These are phyloP conservation scores for Singerocomus inundabilis DNA, from an alignment of 1,284 basidiomycete species.

Conservation along the genomic window DNA sequence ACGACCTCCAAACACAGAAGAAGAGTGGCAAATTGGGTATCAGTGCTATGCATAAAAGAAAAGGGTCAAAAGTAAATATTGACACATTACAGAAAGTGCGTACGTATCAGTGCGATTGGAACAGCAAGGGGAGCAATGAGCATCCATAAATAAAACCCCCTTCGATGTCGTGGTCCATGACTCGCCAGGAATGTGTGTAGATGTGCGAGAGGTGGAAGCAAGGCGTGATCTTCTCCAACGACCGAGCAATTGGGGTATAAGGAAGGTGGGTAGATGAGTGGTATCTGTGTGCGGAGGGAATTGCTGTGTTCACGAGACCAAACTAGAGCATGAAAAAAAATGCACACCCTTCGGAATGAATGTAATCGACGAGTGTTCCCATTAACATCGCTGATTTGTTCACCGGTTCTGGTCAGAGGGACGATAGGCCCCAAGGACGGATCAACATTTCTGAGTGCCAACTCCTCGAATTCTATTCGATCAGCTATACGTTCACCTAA, in stretches of 20 bases:
- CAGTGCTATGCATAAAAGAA: constrained; percentile 47
- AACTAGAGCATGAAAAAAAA: neutral
- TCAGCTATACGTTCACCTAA: constrained; percentile 67
- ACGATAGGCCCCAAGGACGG: constrained; percentile 60
- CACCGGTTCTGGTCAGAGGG: constrained; percentile 19
- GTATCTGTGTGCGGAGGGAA: constrained; percentile 46
- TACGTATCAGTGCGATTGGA: constrained; percentile 73
- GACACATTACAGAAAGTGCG: constrained; percentile 30
- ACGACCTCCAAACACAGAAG: constrained; percentile 79
- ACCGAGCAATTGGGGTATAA: constrained; percentile 33
- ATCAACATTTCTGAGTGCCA: constrained; percentile 67
- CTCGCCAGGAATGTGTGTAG: constrained; percentile 50
- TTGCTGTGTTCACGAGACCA: neutral
- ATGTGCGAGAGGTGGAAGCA: constrained; percentile 47
- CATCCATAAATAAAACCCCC: constrained; percentile 65
- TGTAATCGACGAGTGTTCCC: constrained; percentile 1
- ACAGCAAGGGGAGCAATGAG: constrained; percentile 63
- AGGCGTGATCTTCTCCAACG: neutral
- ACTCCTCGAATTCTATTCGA: constrained; percentile 73
- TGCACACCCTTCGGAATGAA: constrained; percentile 8
- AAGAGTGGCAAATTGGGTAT: constrained; percentile 83
- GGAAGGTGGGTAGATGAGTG: constrained; percentile 65
- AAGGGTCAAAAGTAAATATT: constrained; percentile 1
- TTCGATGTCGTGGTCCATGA: constrained; percentile 61
- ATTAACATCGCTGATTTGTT: constrained; percentile 19